These are phyloP conservation scores for Penicillium sp. DNA, from an alignment of 2,329 filamentous ascomycete species.

Conservation along the genomic window DNA sequence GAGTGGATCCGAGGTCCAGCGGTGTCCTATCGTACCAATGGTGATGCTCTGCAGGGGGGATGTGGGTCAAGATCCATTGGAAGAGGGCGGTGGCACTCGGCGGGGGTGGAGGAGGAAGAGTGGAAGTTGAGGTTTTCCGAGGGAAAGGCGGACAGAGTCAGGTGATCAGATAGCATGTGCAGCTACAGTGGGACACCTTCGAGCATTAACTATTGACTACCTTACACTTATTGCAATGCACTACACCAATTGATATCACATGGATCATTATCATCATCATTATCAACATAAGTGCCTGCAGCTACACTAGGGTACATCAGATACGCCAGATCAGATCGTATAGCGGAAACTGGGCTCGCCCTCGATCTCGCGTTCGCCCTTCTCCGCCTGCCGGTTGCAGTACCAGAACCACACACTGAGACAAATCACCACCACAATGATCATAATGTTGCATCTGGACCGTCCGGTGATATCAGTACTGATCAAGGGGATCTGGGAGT, in stretches of 20 bases:
- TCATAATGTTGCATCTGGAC: constrained; percentile 38
- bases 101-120: not conserved
- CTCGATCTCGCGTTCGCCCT: constrained; percentile 40
- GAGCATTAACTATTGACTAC: too few species aligned
- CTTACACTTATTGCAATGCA: too few species aligned
- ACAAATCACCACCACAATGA: constrained; percentile 33
- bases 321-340: too few species aligned
- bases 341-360: constrained; percentile 43
- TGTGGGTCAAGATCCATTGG: not conserved
- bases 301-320: too few species aligned
- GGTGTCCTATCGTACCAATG: constrained; percentile 12
- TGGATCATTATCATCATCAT: too few species aligned
- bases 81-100: not conserved
- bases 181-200: too few species aligned
- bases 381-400: constrained; percentile 40
- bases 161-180: not conserved
- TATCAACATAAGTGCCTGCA: too few species aligned
- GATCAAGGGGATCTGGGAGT: not conserved
- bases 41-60: not conserved
- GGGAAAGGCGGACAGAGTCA: not conserved
- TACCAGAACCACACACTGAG: constrained; percentile 38
- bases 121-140: too few species aligned
- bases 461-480: constrained; percentile 7
- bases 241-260: too few species aligned
- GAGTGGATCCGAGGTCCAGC: not conserved